Evolutionary conservation across 192 early-diverging fungal species (phyloP).

Genomic region (Coemansia sp.): DNA sequence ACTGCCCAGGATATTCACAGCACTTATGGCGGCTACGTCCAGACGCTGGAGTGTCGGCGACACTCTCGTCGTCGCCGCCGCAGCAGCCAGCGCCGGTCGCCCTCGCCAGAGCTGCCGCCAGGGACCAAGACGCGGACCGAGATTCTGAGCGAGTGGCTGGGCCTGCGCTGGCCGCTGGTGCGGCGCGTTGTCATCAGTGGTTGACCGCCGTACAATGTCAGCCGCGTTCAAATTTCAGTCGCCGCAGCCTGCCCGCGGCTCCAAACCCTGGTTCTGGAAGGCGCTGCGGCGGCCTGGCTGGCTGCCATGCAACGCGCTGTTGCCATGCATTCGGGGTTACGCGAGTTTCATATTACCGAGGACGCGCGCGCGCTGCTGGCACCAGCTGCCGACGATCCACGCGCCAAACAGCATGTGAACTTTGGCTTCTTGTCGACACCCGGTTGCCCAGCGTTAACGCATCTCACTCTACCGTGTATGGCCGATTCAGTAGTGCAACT

Average conservation of each 20-base stretch:
- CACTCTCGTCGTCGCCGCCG: conserved; percentile 27
- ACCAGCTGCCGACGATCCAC: conserved; percentile 22
- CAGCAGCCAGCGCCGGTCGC: neutral
- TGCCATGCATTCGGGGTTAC: conserved; percentile 16
- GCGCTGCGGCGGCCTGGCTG: conserved; percentile 34
- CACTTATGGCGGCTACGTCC: conserved; percentile 18
- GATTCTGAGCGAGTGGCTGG: conserved; percentile 38
- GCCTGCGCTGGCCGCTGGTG: conserved; percentile 17
- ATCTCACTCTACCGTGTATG: conserved; percentile 37
- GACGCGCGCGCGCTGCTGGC: conserved; percentile 37
- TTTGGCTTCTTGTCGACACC: conserved; percentile 10
- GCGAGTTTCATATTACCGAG: conserved; percentile 36
- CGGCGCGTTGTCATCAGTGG: conserved; percentile 28
- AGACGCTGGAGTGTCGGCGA: conserved; percentile 26
- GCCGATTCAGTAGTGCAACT: conserved; percentile 29
- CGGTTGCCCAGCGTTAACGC: conserved; percentile 20
- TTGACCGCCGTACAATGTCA: conserved; percentile 48
- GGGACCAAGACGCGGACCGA: conserved; percentile 37
- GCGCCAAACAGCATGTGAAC: conserved; percentile 4
- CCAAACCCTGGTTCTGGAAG: conserved; percentile 26
- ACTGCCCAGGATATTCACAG: conserved; percentile 13
- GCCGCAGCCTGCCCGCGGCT: conserved; percentile 18
- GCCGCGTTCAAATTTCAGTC: conserved; percentile 23
- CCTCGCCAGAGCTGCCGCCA: neutral
- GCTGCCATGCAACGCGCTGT: conserved; percentile 28